Base-by-base conservation (phyloP, 768 basidiomycete genomes). In the button mushroom (Agaricus bisporus) region DNA sequence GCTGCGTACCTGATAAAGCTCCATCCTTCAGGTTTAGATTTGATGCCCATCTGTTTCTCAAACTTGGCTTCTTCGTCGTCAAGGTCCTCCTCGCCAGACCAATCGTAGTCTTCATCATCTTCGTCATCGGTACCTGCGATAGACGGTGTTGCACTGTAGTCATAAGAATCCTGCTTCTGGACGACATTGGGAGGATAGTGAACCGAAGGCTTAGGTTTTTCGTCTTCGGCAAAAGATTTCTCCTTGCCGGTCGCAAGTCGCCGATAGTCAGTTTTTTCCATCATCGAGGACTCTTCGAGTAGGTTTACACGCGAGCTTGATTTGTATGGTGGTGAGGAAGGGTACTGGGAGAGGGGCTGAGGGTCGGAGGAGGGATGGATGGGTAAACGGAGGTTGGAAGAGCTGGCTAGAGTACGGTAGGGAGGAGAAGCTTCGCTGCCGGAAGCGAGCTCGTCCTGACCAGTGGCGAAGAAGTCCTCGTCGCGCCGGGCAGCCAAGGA, bases 51-150 rank as follows among this genome's bases (percentile, higher is more conserved):
- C 56, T 76, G 68, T 54, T 82, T 68, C 63, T 77, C 79, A 47
- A 83, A 86, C 62, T 81, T 83, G 41, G 80, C 79, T 57, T 85
- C 84, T 61, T 86, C 76, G 56, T 89, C 82, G 0, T 75, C 79
- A 15, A 91, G 70, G 61, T 91, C 86, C 51, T 88, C 88, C 58
- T 91, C 89, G 15, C 73, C 84, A 37, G 82, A 84, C 88, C 88
- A 89, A 63, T 91, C 83, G 55, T 83, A 88, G n/a, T 80, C 75
- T 1, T 76, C 72, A 0, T 78, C 75, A 10, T 78, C 78, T 18
- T 85, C 82, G 9, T 83, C 85, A 47, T 86, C 83, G 3, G 78
- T 79, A 38, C 68, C 75, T 26, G 70, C 75, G 14, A 78, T 64
- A 2, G 82, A 82, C 15, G 81, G 66, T 5, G 66, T 64, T 32